phyloP scores from a whole-genome alignment of 2,329 filamentous ascomycete genomes.

The Colletotrichum sp. region DNA sequence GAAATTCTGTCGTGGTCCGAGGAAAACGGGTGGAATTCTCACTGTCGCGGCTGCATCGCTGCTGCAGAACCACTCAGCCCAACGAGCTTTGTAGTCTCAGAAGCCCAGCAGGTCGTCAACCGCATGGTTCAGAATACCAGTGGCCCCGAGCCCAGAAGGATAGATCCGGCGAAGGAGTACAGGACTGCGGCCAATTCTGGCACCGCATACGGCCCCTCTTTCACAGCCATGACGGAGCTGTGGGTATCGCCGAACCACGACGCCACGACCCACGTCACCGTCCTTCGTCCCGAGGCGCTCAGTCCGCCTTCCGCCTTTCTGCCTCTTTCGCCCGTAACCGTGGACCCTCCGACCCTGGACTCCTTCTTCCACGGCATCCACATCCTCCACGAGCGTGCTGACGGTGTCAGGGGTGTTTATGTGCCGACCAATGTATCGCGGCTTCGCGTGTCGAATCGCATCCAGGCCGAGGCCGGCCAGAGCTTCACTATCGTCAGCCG shows the following conservation, averaged over 20 bases:
- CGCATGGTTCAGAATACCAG: neutral
- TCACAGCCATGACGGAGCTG: conserved; percentile 25
- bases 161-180: neutral
- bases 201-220: conserved; percentile 30
- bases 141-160: neutral
- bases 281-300: conserved; percentile 25
- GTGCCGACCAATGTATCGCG: conserved; percentile 34
- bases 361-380: conserved; percentile 28
- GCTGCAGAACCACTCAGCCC: neutral
- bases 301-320: conserved; percentile 11
- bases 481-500: conserved; percentile 28
- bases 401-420: neutral
- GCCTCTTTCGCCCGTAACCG: conserved; percentile 24
- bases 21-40: conserved; percentile 25
- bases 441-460: conserved; percentile 33
- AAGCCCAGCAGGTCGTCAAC: neutral
- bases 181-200: neutral
- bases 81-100: neutral
- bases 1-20: conserved; percentile 28
- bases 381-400: neutral
- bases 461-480: conserved; percentile 23
- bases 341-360: conserved; percentile 32
- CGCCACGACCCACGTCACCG: conserved; percentile 24
- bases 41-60: conserved; percentile 27
- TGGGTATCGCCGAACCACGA: conserved; percentile 23